These are phyloP conservation scores for Irpex rosettiformis DNA, from an alignment of 1,284 basidiomycete genomes.

Conservation along the genomic window DNA sequence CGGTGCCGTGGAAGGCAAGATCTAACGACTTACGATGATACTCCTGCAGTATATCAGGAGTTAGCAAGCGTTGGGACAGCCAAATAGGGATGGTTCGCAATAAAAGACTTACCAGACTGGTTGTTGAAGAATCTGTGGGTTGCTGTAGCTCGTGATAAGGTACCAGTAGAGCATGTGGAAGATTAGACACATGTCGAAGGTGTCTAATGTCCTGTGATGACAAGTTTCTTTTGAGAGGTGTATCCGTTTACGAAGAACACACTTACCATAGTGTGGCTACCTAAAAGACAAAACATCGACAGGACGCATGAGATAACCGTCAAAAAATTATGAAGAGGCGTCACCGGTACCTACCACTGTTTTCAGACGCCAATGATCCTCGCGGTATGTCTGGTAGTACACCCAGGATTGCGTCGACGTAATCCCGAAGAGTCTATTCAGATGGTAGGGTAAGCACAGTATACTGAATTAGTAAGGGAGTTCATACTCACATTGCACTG, in stretches of 20 bases:
- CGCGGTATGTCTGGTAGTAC: conserved; percentile 41
- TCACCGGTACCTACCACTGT: conserved; percentile 32
- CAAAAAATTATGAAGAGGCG: background rate
- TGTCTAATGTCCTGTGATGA: conserved; percentile 42
- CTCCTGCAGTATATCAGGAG: too few relatives aligned
- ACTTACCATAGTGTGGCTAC: conserved; percentile 41
- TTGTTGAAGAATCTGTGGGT: conserved; percentile 35
- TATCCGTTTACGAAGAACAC: background rate
- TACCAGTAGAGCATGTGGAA: conserved; percentile 52
- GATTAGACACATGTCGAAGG: conserved; percentile 45
- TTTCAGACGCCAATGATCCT: conserved; percentile 38
- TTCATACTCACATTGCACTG: conserved; percentile 25
- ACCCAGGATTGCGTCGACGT: conserved; percentile 52
- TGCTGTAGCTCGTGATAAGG: conserved; percentile 46
- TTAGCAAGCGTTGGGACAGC: background rate
- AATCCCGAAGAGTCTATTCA: conserved; percentile 52
- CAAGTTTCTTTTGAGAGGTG: conserved; percentile 8
- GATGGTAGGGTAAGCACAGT: background rate
- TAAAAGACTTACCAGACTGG: conserved; percentile 42
- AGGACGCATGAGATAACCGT: background rate
- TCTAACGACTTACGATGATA: conserved; percentile 15
- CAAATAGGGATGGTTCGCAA: background rate
- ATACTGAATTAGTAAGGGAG: too few relatives aligned
- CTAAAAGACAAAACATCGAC: conserved; percentile 21
- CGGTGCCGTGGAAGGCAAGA: too few relatives aligned